phyloP scores from a whole-genome alignment of 1,139 yeast genomes.

The Nakaseomyces delphensis region DNA sequence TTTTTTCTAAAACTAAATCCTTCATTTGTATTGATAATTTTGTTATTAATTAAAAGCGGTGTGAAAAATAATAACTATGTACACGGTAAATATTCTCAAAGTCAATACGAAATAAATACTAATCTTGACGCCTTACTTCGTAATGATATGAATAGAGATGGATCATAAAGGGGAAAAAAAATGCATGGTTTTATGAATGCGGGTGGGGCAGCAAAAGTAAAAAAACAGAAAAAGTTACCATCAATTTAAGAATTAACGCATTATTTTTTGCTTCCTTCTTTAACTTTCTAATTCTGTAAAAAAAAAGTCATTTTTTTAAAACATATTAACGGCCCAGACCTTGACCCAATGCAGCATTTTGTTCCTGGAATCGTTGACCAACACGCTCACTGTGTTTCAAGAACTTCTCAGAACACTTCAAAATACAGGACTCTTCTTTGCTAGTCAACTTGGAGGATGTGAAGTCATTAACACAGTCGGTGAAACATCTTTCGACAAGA shows the following conservation, averaged over 20 bases:
- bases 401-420: conserved; percentile 94
- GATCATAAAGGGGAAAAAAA: neutral
- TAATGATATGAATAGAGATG: conserved; percentile 1
- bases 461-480: conserved; percentile 96
- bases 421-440: conserved; percentile 78
- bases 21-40: neutral
- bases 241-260: too few relatives aligned
- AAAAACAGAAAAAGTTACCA: neutral
- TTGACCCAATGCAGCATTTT: conserved; percentile 54
- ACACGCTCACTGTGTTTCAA: conserved; percentile 97
- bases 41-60: neutral
- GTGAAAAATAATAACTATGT: neutral
- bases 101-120: neutral
- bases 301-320: neutral
- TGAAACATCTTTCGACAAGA: conserved; percentile 92
- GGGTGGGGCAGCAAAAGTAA: neutral
- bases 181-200: neutral
- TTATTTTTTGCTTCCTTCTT: too few relatives aligned
- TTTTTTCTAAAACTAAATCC: neutral
- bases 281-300: neutral
- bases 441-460: conserved; percentile 79
- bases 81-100: neutral
- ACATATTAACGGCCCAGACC: conserved; percentile 31
- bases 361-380: conserved; percentile 98
- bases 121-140: neutral